Conservation (phyloP, 441 rosid species). For the Erysimum cheiri region DNA sequence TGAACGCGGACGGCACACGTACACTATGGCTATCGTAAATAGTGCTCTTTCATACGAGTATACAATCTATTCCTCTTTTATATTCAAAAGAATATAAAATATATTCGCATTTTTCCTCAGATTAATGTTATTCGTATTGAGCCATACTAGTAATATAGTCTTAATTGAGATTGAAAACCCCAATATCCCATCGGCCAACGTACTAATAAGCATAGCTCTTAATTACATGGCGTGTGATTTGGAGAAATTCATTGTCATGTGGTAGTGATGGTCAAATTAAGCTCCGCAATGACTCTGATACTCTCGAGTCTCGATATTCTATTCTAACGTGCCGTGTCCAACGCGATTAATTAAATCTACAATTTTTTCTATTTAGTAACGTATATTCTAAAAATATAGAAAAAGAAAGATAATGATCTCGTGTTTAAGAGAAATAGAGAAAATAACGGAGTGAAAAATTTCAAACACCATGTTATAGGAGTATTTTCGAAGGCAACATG, state of each 20-base stretch:
- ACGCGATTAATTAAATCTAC: neutral
- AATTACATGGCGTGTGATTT: constrained; percentile 27
- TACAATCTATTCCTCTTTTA: constrained; percentile 12
- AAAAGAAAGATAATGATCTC: no score
- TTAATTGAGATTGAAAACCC: constrained; percentile 5
- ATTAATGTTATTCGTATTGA: constrained; percentile 15
- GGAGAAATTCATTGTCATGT: constrained; percentile 12
- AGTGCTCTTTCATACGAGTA: constrained; percentile 24
- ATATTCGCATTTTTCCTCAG: neutral
- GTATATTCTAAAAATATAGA: no score
- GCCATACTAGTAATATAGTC: neutral
- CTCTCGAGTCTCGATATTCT: neutral
- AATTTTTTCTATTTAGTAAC: neutral
- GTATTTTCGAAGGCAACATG: neutral
- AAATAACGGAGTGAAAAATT: no score
- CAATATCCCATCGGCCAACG: constrained; percentile 14
- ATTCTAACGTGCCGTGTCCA: constrained; percentile 35
- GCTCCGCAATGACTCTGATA: constrained; percentile 7
- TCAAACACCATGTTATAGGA: no score
- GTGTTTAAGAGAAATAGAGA: no score
- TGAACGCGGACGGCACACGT: constrained; percentile 39
- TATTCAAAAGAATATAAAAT: no score
- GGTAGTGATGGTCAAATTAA: constrained; percentile 29
- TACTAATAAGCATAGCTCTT: constrained; percentile 1
- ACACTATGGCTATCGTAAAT: constrained; percentile 16